These are phyloP conservation scores for Leptographium lundbergii DNA, from an alignment of 2,329 filamentous ascomycete genomes.

Conservation along the genomic window DNA sequence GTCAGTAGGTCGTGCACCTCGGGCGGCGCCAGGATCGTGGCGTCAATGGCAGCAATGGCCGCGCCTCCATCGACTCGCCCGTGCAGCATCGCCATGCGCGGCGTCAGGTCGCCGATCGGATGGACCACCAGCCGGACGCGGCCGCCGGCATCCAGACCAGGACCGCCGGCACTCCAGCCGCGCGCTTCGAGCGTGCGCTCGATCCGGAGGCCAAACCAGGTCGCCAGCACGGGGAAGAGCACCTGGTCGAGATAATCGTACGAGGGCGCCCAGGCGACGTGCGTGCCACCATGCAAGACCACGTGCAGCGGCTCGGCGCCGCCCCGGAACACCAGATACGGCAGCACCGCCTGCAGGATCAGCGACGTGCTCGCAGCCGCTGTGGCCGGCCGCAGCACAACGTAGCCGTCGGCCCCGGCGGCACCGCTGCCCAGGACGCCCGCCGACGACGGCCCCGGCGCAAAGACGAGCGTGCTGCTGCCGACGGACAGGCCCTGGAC, in stretches of 20 bases:
- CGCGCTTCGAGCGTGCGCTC: constrained; percentile 30
- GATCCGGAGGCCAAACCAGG: constrained; percentile 34
- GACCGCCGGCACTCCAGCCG: constrained; percentile 37
- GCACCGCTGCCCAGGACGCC: not conserved
- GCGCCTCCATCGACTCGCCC: not conserved
- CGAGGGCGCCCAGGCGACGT: constrained; percentile 42
- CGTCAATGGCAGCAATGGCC: constrained; percentile 32
- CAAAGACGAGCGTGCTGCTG: constrained; percentile 35
- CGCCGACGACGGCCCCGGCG: constrained; percentile 17
- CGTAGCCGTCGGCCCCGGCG: constrained; percentile 14
- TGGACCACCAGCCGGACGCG: constrained; percentile 31
- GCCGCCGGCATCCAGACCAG: constrained; percentile 32
- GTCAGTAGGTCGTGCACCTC: constrained; percentile 29
- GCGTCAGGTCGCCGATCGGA: constrained; percentile 18
- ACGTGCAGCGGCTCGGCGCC: constrained; percentile 25
- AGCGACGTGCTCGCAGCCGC: constrained; percentile 41
- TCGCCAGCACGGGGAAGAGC: constrained; percentile 39
- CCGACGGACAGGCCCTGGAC: constrained; percentile 38
- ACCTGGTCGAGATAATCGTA: constrained; percentile 53
- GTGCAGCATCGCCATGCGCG: not conserved
- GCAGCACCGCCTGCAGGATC: constrained; percentile 47
- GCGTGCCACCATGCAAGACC: constrained; percentile 45
- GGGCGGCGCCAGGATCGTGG: constrained; percentile 36
- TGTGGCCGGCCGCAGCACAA: constrained; percentile 26
- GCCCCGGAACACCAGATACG: constrained; percentile 34